Conservation (phyloP, 345 rosid species). For the Eucalyptus caleyi region DNA sequence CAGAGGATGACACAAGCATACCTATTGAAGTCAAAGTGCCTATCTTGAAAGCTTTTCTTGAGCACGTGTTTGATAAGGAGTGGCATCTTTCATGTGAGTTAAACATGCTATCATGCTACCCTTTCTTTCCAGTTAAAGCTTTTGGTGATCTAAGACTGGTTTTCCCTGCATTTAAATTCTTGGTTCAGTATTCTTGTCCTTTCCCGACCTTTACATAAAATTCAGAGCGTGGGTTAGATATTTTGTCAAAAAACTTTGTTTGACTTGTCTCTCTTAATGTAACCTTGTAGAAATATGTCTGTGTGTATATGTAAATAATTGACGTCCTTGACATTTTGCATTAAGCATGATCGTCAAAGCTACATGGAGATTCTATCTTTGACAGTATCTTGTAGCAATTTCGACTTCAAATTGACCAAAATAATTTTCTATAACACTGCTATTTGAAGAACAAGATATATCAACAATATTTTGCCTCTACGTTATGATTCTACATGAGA, state of each 20-base stretch:
- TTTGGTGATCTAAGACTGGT: not conserved
- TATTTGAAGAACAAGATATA: not conserved
- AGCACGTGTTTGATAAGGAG: conserved; percentile 51
- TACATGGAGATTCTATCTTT: not conserved
- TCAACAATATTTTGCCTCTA: no score
- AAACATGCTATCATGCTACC: not conserved
- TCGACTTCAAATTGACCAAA: not conserved
- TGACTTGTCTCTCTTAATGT: not conserved
- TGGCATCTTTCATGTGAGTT: conserved; percentile 91
- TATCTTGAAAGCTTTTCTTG: conserved; percentile 61
- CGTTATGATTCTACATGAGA: not conserved
- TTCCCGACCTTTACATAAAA: no score
- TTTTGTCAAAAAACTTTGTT: not conserved
- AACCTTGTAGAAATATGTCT: no score
- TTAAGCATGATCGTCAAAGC: not conserved
- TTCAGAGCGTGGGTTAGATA: not conserved
- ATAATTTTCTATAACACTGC: not conserved
- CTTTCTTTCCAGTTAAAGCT: not conserved
- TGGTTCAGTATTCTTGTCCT: not conserved
- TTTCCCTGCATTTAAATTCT: not conserved
- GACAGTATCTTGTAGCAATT: not conserved
- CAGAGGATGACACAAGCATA: conserved; percentile 99
- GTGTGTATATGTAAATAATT: not conserved
- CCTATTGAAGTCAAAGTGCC: conserved; percentile 18
- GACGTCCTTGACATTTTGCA: not conserved